A percentile compares a stretch with the other conserved stretches of the same genome.
These are phyloP conservation scores for Lecanosticta acicola DNA, from an alignment of 2,329 filamentous ascomycete genomes.

Conservation along the genomic window DNA sequence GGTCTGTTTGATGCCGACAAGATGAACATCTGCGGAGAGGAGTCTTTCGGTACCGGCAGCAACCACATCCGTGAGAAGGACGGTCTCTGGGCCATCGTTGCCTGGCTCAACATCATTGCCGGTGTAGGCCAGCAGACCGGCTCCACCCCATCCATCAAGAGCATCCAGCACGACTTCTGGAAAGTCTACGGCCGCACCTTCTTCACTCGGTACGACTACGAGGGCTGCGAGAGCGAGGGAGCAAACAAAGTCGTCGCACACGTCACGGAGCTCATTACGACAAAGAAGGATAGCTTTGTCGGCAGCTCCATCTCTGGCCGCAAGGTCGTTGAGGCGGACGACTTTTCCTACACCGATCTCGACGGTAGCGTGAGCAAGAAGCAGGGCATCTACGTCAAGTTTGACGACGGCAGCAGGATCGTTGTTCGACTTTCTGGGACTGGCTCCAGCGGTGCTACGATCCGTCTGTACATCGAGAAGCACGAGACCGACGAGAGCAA, in stretches of 20 bases:
- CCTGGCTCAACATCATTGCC: conserved; percentile 98
- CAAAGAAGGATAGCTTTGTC: conserved; percentile 65
- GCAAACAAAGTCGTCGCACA: conserved; percentile 85
- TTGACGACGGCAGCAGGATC: conserved; percentile 89
- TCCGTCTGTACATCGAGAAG: conserved; percentile 95
- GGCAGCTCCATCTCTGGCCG: conserved; percentile 76
- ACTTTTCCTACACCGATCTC: conserved; percentile 98
- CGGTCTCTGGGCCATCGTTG: conserved; percentile 92
- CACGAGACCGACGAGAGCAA: conserved; percentile 76
- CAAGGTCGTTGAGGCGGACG: conserved; percentile 82
- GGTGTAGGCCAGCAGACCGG: conserved; percentile 78
- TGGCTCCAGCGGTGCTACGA: conserved; percentile 90
- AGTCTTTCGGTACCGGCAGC: conserved; percentile 95
- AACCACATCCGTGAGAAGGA: conserved; percentile 99
- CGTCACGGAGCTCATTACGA: conserved; percentile 70
- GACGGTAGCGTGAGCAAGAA: conserved; percentile 93
- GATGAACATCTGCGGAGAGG: conserved; percentile 96
- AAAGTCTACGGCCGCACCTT: conserved; percentile 91
- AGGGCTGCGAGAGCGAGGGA: conserved; percentile 84
- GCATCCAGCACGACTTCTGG: conserved; percentile 98
- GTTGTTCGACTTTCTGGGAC: conserved; percentile 94
- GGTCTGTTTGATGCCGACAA: conserved; percentile 90
- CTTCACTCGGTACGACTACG: conserved; percentile 99
- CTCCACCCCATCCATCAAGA: conserved; percentile 83
- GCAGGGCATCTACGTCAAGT: conserved; percentile 91